These are phyloP conservation scores for Dothiorella sarmentorum DNA, from an alignment of 2,329 filamentous ascomycete genomes.

Conservation along the genomic window DNA sequence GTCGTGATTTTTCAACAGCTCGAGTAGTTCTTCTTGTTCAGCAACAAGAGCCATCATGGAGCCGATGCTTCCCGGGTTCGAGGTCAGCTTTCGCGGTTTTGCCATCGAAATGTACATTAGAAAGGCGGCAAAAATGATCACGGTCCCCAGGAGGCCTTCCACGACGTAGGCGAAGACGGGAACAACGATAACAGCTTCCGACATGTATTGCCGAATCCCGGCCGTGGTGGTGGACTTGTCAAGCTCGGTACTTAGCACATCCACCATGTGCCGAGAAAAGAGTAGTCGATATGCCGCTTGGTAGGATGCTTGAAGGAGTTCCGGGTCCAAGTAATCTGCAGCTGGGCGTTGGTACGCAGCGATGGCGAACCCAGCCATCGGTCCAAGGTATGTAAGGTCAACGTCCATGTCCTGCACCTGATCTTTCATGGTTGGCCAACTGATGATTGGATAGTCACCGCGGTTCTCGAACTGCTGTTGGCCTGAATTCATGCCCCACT, in stretches of 20 bases:
- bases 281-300: conserved; percentile 37
- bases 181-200: conserved; percentile 37
- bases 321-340: conserved; percentile 35
- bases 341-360: conserved; percentile 25
- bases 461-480: conserved; percentile 1
- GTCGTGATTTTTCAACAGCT: conserved; percentile 26
- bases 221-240: conserved; percentile 4
- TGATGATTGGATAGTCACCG: conserved; percentile 22
- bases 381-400: conserved; percentile 25
- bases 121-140: conserved; percentile 25
- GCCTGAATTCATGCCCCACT: conserved; percentile 23
- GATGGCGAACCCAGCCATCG: conserved; percentile 41
- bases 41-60: conserved; percentile 35
- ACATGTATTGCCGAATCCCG: conserved; percentile 25
- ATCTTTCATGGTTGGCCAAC: conserved; percentile 24
- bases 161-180: conserved; percentile 39
- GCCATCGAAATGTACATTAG: conserved; percentile 27
- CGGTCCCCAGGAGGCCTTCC: conserved; percentile 30
- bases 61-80: conserved; percentile 37
- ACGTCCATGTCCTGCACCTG: conserved; percentile 24
- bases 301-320: conserved; percentile 33
- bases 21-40: conserved; percentile 25
- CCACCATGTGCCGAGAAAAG: conserved; percentile 37
- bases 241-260: conserved; percentile 27
- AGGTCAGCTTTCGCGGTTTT: conserved; percentile 24